Evolutionary conservation across 768 basidiomycete species (phyloP).

Genomic region (Naganishia randhawae): DNA sequence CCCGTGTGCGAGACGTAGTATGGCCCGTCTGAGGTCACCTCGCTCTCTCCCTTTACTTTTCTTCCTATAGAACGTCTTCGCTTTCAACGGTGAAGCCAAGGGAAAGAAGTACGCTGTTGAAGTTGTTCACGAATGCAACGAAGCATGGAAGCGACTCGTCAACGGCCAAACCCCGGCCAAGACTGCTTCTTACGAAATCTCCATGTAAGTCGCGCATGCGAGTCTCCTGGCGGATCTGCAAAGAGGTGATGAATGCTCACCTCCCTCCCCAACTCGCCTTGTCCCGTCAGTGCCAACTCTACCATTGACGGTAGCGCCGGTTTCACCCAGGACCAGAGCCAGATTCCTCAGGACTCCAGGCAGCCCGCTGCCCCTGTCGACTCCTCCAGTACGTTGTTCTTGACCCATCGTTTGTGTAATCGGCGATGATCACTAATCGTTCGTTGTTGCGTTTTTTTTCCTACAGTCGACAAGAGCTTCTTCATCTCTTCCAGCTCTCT

Average conservation of each 20-base stretch:
- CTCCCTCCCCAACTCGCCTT: too few relatives aligned
- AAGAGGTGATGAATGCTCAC: too few relatives aligned
- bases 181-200: slow-evolving; percentile 68
- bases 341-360: slow-evolving; percentile 68
- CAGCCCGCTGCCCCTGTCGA: slow-evolving; percentile 84
- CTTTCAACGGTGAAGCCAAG: slow-evolving; percentile 99
- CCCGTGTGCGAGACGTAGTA: slow-evolving; percentile 19
- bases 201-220: slow-evolving; percentile 75
- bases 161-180: slow-evolving; percentile 70
- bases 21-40: slow-evolving; percentile 29
- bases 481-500: slow-evolving; percentile 51
- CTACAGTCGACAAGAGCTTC: slow-evolving; percentile 50
- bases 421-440: slow-evolving; percentile 12
- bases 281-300: slow-evolving; percentile 65
- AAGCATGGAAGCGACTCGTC: slow-evolving; percentile 94
- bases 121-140: slow-evolving; percentile 97
- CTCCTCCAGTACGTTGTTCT: slow-evolving; percentile 62
- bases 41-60: background rate
- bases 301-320: slow-evolving; percentile 72
- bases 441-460: background rate
- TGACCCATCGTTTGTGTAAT: background rate
- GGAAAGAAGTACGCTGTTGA: slow-evolving; percentile 99
- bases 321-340: slow-evolving; percentile 62
- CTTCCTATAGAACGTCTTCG: slow-evolving; percentile 70
- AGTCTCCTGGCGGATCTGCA: too few relatives aligned